Conservation (phyloP, 2,329 filamentous ascomycete species). For the Aspergillus persii region DNA sequence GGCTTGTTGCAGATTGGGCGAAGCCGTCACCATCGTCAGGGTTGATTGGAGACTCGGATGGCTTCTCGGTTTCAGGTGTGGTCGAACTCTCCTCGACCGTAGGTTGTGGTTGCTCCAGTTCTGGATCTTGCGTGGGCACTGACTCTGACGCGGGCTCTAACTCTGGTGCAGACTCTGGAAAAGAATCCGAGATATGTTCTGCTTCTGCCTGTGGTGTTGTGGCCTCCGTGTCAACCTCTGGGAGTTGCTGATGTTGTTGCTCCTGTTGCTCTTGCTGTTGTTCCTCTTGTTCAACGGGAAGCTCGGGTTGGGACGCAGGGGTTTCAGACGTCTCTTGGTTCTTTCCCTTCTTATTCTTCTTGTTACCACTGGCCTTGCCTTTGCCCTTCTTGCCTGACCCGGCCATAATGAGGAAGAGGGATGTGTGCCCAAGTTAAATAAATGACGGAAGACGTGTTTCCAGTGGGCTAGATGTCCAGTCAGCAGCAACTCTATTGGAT, state of each 20-base stretch:
- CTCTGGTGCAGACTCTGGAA: conserved; percentile 6
- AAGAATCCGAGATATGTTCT: background rate
- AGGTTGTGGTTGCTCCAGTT: conserved; percentile 20
- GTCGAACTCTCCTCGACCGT: conserved; percentile 14
- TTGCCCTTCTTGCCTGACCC: conserved; percentile 31
- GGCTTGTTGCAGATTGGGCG: conserved; percentile 9
- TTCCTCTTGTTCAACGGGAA: conserved; percentile 22
- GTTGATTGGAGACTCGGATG: conserved; percentile 10
- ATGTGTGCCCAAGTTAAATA: conserved; percentile 32
- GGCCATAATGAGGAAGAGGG: conserved; percentile 27
- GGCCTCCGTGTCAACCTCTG: conserved; percentile 3
- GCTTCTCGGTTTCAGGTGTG: conserved; percentile 11
- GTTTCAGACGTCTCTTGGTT: conserved; percentile 27
- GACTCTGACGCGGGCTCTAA: conserved; percentile 11
- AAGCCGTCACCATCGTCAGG: conserved; percentile 10
- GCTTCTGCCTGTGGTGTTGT: conserved; percentile 8
- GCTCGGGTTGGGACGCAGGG: conserved; percentile 25
- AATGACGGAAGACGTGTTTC: conserved; percentile 30
- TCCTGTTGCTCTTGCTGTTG: conserved; percentile 15
- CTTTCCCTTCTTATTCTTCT: conserved; percentile 37
- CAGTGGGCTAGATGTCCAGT: conserved; percentile 28
- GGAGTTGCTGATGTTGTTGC: background rate
- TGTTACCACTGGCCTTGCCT: conserved; percentile 27
- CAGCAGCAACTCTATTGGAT: conserved; percentile 29
- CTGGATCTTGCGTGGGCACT: conserved; percentile 11